Conservation (phyloP, 2,329 filamentous ascomycete species). For the Teratosphaeria pseudoeucalypti region DNA sequence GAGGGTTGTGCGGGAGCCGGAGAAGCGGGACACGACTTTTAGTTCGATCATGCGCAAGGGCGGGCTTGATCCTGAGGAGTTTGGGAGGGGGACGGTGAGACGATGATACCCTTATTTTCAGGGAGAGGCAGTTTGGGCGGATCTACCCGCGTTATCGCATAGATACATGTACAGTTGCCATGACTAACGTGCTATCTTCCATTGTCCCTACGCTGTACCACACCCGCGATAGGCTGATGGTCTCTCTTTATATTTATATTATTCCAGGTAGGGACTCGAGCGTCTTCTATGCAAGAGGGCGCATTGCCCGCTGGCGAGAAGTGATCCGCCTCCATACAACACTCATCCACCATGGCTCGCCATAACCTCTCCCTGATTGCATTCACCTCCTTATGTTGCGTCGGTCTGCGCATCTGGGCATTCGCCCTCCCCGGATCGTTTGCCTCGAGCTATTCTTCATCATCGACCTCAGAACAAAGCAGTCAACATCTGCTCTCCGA, state of each 20-base stretch:
- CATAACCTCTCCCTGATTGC: not conserved
- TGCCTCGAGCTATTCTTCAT: not conserved
- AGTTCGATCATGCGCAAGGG: slow-evolving; percentile 29
- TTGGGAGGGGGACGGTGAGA: not conserved
- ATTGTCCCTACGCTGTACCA: not conserved
- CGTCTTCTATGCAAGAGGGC: not conserved
- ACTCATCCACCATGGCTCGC: not conserved
- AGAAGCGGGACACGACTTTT: slow-evolving; percentile 26
- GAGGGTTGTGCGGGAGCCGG: slow-evolving; percentile 1
- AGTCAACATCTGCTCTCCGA: slow-evolving; percentile 2
- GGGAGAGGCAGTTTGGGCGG: not conserved
- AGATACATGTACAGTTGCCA: not conserved
- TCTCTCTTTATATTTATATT: not conserved
- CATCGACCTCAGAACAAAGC: not conserved
- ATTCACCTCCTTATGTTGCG: not conserved
- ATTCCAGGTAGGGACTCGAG: not conserved
- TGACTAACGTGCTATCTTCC: not conserved
- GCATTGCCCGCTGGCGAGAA: not conserved
- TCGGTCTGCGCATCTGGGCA: not conserved
- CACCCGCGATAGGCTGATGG: not conserved
- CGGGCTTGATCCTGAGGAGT: not conserved
- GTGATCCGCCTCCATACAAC: not conserved
- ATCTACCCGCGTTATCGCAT: not conserved
- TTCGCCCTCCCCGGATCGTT: not conserved
- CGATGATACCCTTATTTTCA: not conserved